Percentiles rank a stretch among this genome's conserved stretches.
These are phyloP conservation scores for Anthracocystis setariae DNA, from an alignment of 1,284 basidiomycete genomes.

Conservation along the genomic window DNA sequence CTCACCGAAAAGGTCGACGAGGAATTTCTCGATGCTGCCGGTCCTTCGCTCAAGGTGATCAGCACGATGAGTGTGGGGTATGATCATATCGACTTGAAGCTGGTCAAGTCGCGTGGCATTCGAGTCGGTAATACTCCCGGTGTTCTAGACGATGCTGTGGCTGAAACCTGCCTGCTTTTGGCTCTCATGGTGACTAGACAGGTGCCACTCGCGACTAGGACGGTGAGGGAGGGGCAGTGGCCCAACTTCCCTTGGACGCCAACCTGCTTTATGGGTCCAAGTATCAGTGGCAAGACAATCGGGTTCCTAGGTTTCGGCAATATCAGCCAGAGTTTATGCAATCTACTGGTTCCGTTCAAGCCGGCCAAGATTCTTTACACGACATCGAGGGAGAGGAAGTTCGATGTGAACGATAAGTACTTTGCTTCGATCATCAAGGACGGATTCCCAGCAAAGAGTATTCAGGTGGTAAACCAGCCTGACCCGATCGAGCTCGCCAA, in stretches of 20 bases:
- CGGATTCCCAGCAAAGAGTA: conserved; percentile 17
- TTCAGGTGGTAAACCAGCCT: conserved; percentile 47
- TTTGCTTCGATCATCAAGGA: conserved; percentile 41
- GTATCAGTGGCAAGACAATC: conserved; percentile 74
- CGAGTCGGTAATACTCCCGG: conserved; percentile 90
- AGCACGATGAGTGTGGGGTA: conserved; percentile 78
- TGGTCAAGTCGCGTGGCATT: conserved; percentile 76
- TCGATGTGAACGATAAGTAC: conserved; percentile 34
- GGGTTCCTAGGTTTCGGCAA: conserved; percentile 95
- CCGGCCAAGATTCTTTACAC: conserved; percentile 50
- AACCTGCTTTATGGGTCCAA: conserved; percentile 77
- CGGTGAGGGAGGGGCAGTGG: conserved; percentile 79
- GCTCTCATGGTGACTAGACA: conserved; percentile 88
- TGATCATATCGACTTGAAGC: conserved; percentile 81
- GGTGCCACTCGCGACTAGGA: conserved; percentile 73
- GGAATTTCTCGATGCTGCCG: conserved; percentile 54
- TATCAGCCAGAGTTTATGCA: conserved; percentile 68
- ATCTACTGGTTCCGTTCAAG: conserved; percentile 47
- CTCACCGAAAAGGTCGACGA: conserved; percentile 78
- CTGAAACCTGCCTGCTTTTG: conserved; percentile 86
- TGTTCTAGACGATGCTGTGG: conserved; percentile 88
- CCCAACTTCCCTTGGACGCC: conserved; percentile 78
- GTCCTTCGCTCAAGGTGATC: conserved; percentile 76
- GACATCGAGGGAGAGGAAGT: conserved; percentile 45
- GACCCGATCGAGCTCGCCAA: conserved; percentile 44